Percentiles rank a stretch among this genome's conserved stretches.
Conservation (phyloP, 306 rosid genomes). For the Citrullus colocynthis region DNA sequence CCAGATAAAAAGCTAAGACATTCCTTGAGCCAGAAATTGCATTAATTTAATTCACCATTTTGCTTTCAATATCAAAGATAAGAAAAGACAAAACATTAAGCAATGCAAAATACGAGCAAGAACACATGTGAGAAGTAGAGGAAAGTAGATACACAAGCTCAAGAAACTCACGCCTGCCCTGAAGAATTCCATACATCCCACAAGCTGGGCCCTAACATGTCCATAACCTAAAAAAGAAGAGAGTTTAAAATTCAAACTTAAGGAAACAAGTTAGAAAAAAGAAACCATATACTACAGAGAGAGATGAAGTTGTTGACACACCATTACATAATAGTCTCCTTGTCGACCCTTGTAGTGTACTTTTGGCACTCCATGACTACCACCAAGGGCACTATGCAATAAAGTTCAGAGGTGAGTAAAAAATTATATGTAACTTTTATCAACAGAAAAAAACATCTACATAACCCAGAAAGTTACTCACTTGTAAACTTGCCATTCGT, state of each 20-base stretch:
- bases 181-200: conserved; percentile 99
- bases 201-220: conserved; percentile 94
- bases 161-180: conserved; percentile 71
- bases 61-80: neutral
- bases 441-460: neutral
- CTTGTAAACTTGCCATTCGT: conserved; percentile 99
- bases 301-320: conserved; percentile 20
- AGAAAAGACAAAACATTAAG: neutral
- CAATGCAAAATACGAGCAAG: neutral
- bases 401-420: neutral
- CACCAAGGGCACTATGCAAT: conserved; percentile 71
- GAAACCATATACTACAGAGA: neutral
- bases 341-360: conserved; percentile 84
- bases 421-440: neutral
- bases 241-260: conserved; percentile 3
- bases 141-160: neutral
- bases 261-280: neutral
- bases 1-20: neutral
- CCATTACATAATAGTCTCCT: conserved; percentile 90
- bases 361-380: conserved; percentile 92
- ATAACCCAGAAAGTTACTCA: conserved; percentile 21
- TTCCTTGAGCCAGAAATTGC: neutral
- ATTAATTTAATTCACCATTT: neutral
- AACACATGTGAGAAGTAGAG: neutral
- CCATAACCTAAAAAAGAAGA: conserved; percentile 73